phyloP scores from a whole-genome alignment of 2,329 filamentous ascomycete genomes.

The Coleophoma cylindrospora region DNA sequence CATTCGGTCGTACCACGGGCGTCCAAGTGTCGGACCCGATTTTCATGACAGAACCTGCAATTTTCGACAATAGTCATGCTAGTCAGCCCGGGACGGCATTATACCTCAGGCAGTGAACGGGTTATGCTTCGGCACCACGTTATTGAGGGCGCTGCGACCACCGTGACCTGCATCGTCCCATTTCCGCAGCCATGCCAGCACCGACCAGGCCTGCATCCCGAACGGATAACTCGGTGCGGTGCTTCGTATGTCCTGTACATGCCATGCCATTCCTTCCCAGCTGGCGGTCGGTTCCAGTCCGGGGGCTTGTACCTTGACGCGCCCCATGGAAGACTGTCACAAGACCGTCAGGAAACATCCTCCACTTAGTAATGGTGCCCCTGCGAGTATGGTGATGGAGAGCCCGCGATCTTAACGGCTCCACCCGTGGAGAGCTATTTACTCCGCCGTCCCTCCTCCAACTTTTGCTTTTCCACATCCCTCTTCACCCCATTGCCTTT shows the following conservation, averaged over 20 bases:
- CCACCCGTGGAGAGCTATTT: neutral
- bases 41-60: neutral
- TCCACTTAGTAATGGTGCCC: neutral
- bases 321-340: neutral
- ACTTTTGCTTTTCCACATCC: neutral
- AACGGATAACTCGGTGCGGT: too few species aligned
- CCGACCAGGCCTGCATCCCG: too few species aligned
- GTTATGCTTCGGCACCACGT: too few species aligned
- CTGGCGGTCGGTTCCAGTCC: too few species aligned
- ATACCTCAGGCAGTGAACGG: too few species aligned
- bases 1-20: constrained; percentile 2
- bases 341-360: neutral
- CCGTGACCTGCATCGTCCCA: neutral
- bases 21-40: neutral
- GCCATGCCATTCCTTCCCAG: too few species aligned
- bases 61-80: neutral
- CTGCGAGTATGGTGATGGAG: neutral
- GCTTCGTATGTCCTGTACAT: too few species aligned
- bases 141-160: neutral
- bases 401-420: too few species aligned
- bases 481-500: neutral
- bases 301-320: neutral
- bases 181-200: too few species aligned
- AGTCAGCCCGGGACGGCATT: too few species aligned
- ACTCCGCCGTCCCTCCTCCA: neutral